Percentiles rank a stretch among this genome's conserved stretches.
phyloP scores from a whole-genome alignment of 2,329 filamentous ascomycete genomes.

The Sporothrix curviconia region DNA sequence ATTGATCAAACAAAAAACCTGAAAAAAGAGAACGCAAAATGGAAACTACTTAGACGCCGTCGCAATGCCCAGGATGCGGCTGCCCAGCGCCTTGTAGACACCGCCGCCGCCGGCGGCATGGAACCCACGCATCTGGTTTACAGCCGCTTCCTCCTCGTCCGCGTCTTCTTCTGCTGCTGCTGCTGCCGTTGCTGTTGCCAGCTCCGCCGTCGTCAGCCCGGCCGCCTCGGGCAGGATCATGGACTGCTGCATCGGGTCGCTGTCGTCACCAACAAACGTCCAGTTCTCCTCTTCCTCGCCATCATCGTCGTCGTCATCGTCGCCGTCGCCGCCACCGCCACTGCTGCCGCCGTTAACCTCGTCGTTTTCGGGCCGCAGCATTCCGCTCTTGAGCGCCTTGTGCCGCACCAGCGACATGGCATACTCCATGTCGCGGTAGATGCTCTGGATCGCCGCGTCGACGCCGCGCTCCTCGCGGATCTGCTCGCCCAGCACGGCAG shows the following conservation, averaged over 20 bases:
- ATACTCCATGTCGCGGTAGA: conserved; percentile 94
- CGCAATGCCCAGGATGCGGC: conserved; percentile 8
- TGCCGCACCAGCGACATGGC: conserved; percentile 74
- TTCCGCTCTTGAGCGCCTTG: conserved; percentile 46
- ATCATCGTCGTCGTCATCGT: conserved; percentile 41
- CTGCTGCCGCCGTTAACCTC: conserved; percentile 40
- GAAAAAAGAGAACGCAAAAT: not conserved
- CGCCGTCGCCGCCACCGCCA: conserved; percentile 26
- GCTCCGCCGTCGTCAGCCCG: not conserved
- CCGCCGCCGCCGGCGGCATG: not conserved
- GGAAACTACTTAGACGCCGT: not conserved
- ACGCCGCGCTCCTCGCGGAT: conserved; percentile 88
- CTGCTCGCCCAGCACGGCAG: conserved; percentile 71
- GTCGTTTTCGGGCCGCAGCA: conserved; percentile 29
- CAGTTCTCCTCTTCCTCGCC: conserved; percentile 76
- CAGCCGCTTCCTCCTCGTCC: not conserved
- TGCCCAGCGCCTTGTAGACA: conserved; percentile 10
- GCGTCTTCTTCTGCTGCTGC: not conserved
- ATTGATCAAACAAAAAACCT: not conserved
- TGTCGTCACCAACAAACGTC: conserved; percentile 70
- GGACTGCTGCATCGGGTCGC: conserved; percentile 17
- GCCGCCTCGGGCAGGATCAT: conserved; percentile 7
- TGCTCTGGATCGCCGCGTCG: conserved; percentile 79
- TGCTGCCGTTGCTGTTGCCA: not conserved
- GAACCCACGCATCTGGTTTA: too few relatives aligned